phyloP scores from a whole-genome alignment of 2,329 filamentous ascomycete genomes.

The Neonectria magnoliae region DNA sequence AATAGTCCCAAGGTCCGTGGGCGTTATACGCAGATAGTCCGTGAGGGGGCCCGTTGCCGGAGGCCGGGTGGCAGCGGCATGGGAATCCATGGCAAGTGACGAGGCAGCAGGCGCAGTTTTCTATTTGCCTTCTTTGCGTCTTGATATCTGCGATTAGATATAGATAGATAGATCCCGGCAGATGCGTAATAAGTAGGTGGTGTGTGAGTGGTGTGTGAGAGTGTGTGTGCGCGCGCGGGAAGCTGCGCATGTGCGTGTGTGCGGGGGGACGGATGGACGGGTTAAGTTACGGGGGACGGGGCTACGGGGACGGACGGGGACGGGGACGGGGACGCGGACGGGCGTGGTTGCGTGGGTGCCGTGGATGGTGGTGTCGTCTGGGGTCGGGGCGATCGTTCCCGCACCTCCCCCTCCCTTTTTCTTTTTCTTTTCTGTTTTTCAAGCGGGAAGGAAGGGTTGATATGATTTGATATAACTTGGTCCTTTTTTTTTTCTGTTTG shows the following conservation, averaged over 20 bases:
- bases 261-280: slow-evolving; percentile 20
- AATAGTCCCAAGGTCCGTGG: slow-evolving; percentile 21
- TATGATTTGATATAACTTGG: too few relatives aligned
- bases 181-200: not conserved
- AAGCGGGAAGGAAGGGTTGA: not conserved
- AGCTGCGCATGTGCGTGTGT: slow-evolving; percentile 30
- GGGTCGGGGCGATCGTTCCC: slow-evolving; percentile 48
- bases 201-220: slow-evolving; percentile 6
- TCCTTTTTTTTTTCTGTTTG: too few relatives aligned
- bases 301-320: slow-evolving; percentile 8
- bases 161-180: not conserved
- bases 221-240: slow-evolving; percentile 31
- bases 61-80: slow-evolving; percentile 29
- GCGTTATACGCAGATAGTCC: slow-evolving; percentile 4
- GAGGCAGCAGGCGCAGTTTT: slow-evolving; percentile 10
- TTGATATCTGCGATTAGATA: not conserved
- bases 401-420: slow-evolving; percentile 41
- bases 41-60: not conserved
- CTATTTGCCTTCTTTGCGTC: not conserved
- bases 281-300: not conserved
- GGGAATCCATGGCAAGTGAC: slow-evolving; percentile 28
- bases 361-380: slow-evolving; percentile 39
- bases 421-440: slow-evolving; percentile 8
- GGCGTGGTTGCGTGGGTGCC: slow-evolving; percentile 13
- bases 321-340: slow-evolving; percentile 12